Evolutionary conservation across 768 basidiomycete species (phyloP).

Genomic region (Sistotremastrum niveocremeum): DNA sequence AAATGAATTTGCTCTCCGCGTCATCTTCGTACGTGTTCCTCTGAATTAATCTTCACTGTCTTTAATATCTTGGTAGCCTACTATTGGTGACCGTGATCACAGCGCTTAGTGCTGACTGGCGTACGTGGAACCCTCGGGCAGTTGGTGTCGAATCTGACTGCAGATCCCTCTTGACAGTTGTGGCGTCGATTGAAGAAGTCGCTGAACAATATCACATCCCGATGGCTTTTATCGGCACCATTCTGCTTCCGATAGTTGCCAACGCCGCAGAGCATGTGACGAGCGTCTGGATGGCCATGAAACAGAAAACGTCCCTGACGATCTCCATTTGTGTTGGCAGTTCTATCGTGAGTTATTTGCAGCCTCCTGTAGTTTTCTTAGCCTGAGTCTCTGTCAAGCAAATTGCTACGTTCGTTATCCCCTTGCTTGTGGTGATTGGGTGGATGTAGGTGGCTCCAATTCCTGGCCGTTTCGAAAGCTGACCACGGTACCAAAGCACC

Average conservation of each 20-base stretch:
- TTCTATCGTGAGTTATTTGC: conserved; percentile 46
- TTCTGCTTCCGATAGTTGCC: conserved; percentile 76
- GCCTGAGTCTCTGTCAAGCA: conserved; percentile 24
- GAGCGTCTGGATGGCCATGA: conserved; percentile 81
- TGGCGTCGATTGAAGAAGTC: conserved; percentile 86
- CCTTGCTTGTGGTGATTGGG: conserved; percentile 75
- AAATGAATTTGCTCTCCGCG: conserved; percentile 65
- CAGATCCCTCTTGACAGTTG: conserved; percentile 33
- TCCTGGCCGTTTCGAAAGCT: conserved; percentile 2
- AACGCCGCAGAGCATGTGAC: conserved; percentile 82
- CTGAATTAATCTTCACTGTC: neutral
- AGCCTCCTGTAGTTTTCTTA: neutral
- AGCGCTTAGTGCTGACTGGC: conserved; percentile 79
- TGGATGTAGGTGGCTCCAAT: conserved; percentile 49
- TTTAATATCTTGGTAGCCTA: conserved; percentile 29
- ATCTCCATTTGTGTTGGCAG: conserved; percentile 73
- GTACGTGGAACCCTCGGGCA: conserved; percentile 28
- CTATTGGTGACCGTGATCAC: conserved; percentile 67
- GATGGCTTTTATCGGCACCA: conserved; percentile 75
- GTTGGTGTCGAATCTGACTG: neutral
- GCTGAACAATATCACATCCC: conserved; percentile 70
- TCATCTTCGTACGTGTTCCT: conserved; percentile 27
- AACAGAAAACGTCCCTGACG: conserved; percentile 57
- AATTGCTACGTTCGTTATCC: conserved; percentile 80
- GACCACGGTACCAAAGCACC: conserved; percentile 25